These are phyloP conservation scores for Suillus placidus DNA, from an alignment of 768 basidiomycete species.

Conservation along the genomic window DNA sequence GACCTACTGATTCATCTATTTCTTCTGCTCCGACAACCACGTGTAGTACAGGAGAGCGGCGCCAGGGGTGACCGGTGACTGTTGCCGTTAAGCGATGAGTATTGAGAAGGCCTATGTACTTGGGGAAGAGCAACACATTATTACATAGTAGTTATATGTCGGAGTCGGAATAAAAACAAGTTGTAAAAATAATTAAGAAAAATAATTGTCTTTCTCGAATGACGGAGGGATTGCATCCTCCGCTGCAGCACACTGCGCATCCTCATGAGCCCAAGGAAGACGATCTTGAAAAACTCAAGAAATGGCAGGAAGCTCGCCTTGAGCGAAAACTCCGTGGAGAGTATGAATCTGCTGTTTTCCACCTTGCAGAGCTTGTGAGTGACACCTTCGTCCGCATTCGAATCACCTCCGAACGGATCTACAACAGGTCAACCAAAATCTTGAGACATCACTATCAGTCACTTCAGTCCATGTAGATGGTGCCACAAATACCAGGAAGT, in stretches of 20 bases:
- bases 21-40: too few species aligned
- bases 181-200: constrained; percentile 1
- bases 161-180: background rate
- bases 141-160: background rate
- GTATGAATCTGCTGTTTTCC: constrained; percentile 69
- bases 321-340: constrained; percentile 70
- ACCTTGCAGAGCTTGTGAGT: constrained; percentile 67
- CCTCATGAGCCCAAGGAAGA: constrained; percentile 55
- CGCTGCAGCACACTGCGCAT: constrained; percentile 55
- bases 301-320: constrained; percentile 80
- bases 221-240: constrained; percentile 40
- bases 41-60: too few species aligned
- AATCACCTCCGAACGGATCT: constrained; percentile 10
- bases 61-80: too few species aligned
- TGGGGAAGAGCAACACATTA: too few species aligned
- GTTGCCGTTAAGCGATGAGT: too few species aligned
- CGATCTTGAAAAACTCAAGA: constrained; percentile 56
- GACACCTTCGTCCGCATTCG: background rate
- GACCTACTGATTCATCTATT: too few species aligned
- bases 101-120: too few species aligned
- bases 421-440: constrained; percentile 64
- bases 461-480: constrained; percentile 83
- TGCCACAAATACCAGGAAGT: constrained; percentile 67
- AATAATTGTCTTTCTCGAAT: constrained; percentile 5
- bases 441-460: constrained; percentile 67